Conservation (phyloP, 495 filamentous ascomycete species). For the Talaromyces stipitatus region DNA sequence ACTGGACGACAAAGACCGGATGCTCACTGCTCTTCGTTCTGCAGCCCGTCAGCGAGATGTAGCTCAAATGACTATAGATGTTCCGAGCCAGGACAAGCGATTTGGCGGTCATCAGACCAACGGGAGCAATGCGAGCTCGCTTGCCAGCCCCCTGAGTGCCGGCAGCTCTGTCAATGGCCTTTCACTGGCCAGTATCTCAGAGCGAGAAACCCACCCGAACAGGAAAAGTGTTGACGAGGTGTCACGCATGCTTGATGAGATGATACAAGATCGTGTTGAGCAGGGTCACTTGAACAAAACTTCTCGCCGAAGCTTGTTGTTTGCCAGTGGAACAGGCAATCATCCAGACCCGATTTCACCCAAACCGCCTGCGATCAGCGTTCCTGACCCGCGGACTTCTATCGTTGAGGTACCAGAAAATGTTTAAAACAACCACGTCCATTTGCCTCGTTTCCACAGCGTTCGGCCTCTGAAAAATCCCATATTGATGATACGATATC, state of each 20-base stretch:
- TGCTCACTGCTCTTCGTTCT: constrained; percentile 82
- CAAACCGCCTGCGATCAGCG: constrained; percentile 16
- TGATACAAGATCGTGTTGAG: constrained; percentile 84
- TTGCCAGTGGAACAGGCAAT: constrained; percentile 24
- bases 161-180: constrained; percentile 18
- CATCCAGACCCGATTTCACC: constrained; percentile 23
- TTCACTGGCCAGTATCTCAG: constrained; percentile 14
- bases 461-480: not conserved
- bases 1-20: constrained; percentile 91
- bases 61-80: constrained; percentile 53
- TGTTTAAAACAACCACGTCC: not conserved
- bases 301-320: constrained; percentile 45
- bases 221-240: constrained; percentile 78
- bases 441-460: too few relatives aligned
- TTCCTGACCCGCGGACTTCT: constrained; percentile 9
- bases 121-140: constrained; percentile 20
- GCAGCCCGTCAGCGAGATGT: constrained; percentile 80
- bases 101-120: constrained; percentile 26
- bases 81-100: constrained; percentile 24
- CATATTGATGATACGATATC: not conserved
- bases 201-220: constrained; percentile 35
- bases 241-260: constrained; percentile 84
- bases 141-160: constrained; percentile 12
- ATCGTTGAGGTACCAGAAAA: constrained; percentile 9
- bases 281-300: constrained; percentile 56